Conservation (phyloP, 352 stramenopile genomes). For the Phytophthora sojae region DNA sequence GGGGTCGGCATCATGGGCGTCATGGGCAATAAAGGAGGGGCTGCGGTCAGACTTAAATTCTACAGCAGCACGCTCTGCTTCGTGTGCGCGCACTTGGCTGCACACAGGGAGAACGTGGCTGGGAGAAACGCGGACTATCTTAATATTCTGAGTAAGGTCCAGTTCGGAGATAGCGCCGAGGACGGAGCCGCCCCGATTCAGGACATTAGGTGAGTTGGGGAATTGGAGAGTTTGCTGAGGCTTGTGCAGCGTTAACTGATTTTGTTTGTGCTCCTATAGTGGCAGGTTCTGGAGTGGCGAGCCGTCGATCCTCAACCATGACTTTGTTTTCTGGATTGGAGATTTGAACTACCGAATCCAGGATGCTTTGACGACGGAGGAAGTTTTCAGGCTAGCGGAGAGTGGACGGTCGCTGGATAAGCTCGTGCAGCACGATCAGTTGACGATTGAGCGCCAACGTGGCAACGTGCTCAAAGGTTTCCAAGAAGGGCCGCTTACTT, state of each 20-base stretch:
- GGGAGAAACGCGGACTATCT: conserved; percentile 98
- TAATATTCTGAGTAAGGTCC: conserved; percentile 97
- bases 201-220: conserved; percentile 39
- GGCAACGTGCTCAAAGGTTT: conserved; percentile 90
- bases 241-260: neutral
- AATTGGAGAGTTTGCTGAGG: neutral
- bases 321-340: conserved; percentile 98
- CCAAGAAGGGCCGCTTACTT: conserved; percentile 92
- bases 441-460: conserved; percentile 73
- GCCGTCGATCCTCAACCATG: conserved; percentile 94
- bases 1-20: conserved; percentile 99
- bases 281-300: conserved; percentile 58
- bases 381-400: conserved; percentile 73
- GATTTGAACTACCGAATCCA: conserved; percentile 94
- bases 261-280: conserved; percentile 18
- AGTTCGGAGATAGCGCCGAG: conserved; percentile 82
- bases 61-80: conserved; percentile 99
- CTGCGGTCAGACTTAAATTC: conserved; percentile 95
- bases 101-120: conserved; percentile 97
- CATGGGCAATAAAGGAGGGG: conserved; percentile 99
- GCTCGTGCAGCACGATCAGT: conserved; percentile 62
- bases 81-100: conserved; percentile 98
- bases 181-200: conserved; percentile 23
- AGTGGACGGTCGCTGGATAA: conserved; percentile 43
- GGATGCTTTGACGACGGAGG: conserved; percentile 76